Conservation (phyloP, 2,329 filamentous ascomycete genomes). For the Fusarium ambrosium region DNA sequence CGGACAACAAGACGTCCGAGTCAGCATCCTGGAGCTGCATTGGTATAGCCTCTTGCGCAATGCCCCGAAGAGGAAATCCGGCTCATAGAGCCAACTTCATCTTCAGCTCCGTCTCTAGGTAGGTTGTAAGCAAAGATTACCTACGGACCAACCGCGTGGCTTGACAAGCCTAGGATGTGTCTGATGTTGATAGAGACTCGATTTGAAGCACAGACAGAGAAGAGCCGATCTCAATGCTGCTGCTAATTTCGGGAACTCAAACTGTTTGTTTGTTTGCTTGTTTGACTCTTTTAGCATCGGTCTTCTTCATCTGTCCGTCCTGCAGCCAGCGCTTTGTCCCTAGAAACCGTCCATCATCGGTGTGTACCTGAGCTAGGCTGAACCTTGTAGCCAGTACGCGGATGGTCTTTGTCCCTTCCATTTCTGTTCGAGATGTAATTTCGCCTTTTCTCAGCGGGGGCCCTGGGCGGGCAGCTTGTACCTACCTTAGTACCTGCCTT, state of each 20-base stretch:
- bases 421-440: constrained; percentile 43
- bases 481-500: constrained; percentile 44
- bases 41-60: constrained; percentile 24
- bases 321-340: constrained; percentile 23
- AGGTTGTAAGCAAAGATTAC: background rate
- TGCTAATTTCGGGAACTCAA: background rate
- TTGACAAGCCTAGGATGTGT: background rate
- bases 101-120: background rate
- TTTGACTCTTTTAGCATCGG: constrained; percentile 14
- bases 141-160: background rate
- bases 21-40: constrained; percentile 25
- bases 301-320: background rate
- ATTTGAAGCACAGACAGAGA: background rate
- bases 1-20: constrained; percentile 11
- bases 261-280: background rate
- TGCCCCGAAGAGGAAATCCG: constrained; percentile 25
- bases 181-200: background rate
- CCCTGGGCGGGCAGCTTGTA: constrained; percentile 7
- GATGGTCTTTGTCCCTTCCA: constrained; percentile 26
- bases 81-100: constrained; percentile 1
- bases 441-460: constrained; percentile 35
- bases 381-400: constrained; percentile 25
- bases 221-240: background rate
- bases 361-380: constrained; percentile 25
- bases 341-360: constrained; percentile 5